phyloP scores from a whole-genome alignment of 2,329 filamentous ascomycete genomes.

The Annulohypoxylon truncatum region DNA sequence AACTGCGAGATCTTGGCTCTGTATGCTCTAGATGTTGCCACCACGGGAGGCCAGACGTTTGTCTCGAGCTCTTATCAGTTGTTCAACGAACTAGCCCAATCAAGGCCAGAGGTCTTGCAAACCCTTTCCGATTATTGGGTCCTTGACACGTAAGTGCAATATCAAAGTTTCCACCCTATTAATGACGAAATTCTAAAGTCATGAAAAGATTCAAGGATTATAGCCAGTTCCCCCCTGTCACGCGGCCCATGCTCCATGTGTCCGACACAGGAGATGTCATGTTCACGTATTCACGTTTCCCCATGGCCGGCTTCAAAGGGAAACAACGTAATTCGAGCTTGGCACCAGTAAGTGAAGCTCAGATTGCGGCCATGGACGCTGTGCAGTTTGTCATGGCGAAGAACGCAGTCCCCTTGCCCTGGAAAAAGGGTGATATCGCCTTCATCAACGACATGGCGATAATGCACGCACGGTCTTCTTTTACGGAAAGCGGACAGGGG shows the following conservation, averaged over 20 bases:
- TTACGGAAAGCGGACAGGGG: slow-evolving; percentile 3
- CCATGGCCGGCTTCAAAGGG: slow-evolving; percentile 27
- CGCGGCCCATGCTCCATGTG: slow-evolving; percentile 25
- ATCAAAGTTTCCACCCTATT: background rate
- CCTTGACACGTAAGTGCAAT: slow-evolving; percentile 28
- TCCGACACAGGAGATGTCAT: slow-evolving; percentile 26
- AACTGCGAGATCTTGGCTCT: slow-evolving; percentile 32
- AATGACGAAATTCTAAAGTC: background rate
- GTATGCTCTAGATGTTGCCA: slow-evolving; percentile 28
- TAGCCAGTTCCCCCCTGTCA: slow-evolving; percentile 20
- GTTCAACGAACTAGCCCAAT: slow-evolving; percentile 29
- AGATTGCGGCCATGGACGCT: slow-evolving; percentile 19
- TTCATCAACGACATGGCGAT: slow-evolving; percentile 31
- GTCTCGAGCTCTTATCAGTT: slow-evolving; percentile 29
- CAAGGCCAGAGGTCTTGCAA: slow-evolving; percentile 25
- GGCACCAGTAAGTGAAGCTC: slow-evolving; percentile 4
- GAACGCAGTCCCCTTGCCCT: slow-evolving; percentile 20
- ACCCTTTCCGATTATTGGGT: slow-evolving; percentile 29
- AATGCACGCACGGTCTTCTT: slow-evolving; percentile 20
- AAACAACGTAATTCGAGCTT: slow-evolving; percentile 20
- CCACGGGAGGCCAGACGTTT: slow-evolving; percentile 22
- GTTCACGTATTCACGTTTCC: slow-evolving; percentile 34
- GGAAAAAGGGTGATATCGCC: slow-evolving; percentile 15
- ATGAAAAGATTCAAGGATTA: slow-evolving; percentile 22
- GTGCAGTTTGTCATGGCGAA: slow-evolving; percentile 20